Evolutionary conservation across 2,329 filamentous ascomycete species (phyloP).

Genomic region (Talaromyces sp.): DNA sequence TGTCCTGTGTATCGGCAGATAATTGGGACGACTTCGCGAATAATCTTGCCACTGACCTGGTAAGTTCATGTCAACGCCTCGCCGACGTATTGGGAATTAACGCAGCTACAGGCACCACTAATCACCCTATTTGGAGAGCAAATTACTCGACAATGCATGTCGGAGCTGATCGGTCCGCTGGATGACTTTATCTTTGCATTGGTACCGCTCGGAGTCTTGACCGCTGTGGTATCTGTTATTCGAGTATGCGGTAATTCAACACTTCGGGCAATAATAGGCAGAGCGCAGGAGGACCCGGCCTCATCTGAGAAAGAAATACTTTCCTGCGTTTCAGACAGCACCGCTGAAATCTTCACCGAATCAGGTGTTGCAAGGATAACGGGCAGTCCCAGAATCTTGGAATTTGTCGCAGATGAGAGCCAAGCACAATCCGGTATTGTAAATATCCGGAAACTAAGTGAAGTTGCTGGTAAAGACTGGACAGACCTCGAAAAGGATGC

Average conservation of each 20-base stretch:
- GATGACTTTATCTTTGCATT: slow-evolving; percentile 52
- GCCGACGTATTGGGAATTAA: neutral
- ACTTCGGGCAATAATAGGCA: slow-evolving; percentile 47
- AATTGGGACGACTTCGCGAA: slow-evolving; percentile 41
- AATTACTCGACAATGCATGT: slow-evolving; percentile 52
- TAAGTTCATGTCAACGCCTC: slow-evolving; percentile 23
- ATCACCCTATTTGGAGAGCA: slow-evolving; percentile 48
- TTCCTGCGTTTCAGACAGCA: slow-evolving; percentile 49
- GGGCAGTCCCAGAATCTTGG: slow-evolving; percentile 36
- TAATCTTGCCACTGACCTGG: slow-evolving; percentile 42
- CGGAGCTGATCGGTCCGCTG: slow-evolving; percentile 40
- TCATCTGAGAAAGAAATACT: slow-evolving; percentile 46
- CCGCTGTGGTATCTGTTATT: slow-evolving; percentile 46
- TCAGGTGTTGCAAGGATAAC: slow-evolving; percentile 39
- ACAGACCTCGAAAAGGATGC: slow-evolving; percentile 30
- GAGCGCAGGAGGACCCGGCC: slow-evolving; percentile 46
- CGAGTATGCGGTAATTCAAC: slow-evolving; percentile 46
- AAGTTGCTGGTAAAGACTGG: slow-evolving; percentile 13
- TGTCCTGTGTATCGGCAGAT: slow-evolving; percentile 28
- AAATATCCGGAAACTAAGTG: slow-evolving; percentile 14
- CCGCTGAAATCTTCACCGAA: slow-evolving; percentile 49
- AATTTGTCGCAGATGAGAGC: slow-evolving; percentile 44
- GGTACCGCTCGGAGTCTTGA: slow-evolving; percentile 49
- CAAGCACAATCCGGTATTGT: neutral
- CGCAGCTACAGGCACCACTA: slow-evolving; percentile 34